Evolutionary conservation across 208 protist genomes (phyloP).

Genomic region (Crithidia brevicula): DNA sequence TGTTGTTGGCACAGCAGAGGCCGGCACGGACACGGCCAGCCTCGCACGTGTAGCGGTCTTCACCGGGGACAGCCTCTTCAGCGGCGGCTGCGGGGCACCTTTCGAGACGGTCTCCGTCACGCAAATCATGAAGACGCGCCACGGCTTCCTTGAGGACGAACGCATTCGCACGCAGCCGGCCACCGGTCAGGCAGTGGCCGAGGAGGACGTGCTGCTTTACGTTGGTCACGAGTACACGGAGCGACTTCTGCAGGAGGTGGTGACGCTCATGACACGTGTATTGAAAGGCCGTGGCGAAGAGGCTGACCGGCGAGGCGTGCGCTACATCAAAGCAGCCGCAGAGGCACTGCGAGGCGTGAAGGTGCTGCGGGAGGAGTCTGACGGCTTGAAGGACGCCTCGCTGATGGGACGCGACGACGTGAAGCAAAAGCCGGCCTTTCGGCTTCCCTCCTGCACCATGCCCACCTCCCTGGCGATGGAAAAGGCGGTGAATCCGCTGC

Average conservation of each 20-base stretch:
- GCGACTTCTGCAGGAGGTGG: constrained; percentile 50
- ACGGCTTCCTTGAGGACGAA: constrained; percentile 44
- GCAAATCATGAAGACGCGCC: constrained; percentile 50
- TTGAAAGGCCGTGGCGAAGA: constrained; percentile 1
- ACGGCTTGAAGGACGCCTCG: constrained; percentile 45
- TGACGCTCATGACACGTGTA: constrained; percentile 34
- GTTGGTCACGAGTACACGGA: constrained; percentile 87
- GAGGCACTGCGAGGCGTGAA: constrained; percentile 37
- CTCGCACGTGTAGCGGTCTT: constrained; percentile 76
- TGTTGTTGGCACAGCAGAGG: constrained; percentile 49
- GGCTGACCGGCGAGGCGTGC: constrained; percentile 7
- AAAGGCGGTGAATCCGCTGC: constrained; percentile 65
- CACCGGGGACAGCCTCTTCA: constrained; percentile 95
- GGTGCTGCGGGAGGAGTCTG: constrained; percentile 39
- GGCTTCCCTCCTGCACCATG: constrained; percentile 63
- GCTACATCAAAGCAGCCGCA: constrained; percentile 28
- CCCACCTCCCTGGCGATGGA: constrained; percentile 71
- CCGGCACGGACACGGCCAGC: constrained; percentile 29
- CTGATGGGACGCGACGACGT: constrained; percentile 1
- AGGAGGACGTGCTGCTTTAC: constrained; percentile 75
- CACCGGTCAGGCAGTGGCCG: constrained; percentile 48
- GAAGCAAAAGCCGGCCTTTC: constrained; percentile 9
- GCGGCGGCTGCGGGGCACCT: constrained; percentile 87
- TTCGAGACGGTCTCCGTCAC: constrained; percentile 84
- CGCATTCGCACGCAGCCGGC: constrained; percentile 63